These are phyloP conservation scores for Cytospora mali DNA, from an alignment of 2,329 filamentous ascomycete genomes.

Conservation along the genomic window DNA sequence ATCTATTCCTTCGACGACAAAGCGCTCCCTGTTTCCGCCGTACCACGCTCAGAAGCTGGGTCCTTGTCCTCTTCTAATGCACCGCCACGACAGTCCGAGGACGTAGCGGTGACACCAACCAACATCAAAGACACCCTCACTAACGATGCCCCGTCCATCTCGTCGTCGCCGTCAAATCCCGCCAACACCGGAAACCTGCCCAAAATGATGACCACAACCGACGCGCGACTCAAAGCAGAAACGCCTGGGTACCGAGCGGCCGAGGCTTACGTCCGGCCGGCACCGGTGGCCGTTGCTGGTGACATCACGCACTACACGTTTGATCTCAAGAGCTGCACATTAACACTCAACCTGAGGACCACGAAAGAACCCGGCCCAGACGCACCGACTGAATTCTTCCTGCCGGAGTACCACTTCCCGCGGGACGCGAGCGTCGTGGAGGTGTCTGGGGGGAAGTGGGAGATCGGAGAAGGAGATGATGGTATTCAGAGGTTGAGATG, in stretches of 20 bases:
- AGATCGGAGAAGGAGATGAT: constrained; percentile 71
- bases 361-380: constrained; percentile 56
- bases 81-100: constrained; percentile 33
- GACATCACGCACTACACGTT: constrained; percentile 74
- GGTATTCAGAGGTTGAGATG: constrained; percentile 78
- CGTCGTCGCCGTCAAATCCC: constrained; percentile 49
- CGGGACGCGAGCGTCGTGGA: constrained; percentile 70
- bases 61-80: constrained; percentile 54
- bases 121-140: constrained; percentile 77
- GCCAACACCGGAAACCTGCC: not conserved
- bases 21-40: constrained; percentile 52
- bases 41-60: constrained; percentile 23
- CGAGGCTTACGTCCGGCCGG: constrained; percentile 88
- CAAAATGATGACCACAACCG: constrained; percentile 39
- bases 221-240: constrained; percentile 59
- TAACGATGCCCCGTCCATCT: constrained; percentile 59
- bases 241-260: constrained; percentile 81
- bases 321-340: constrained; percentile 77
- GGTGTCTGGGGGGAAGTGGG: constrained; percentile 87
- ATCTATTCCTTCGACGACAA: constrained; percentile 86
- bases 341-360: constrained; percentile 71
- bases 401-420: constrained; percentile 93
- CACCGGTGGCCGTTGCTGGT: constrained; percentile 75
- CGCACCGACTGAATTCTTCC: constrained; percentile 76
- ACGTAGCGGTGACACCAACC: constrained; percentile 66